Evolutionary conservation across 2,329 filamentous ascomycete genomes (phyloP).

Genomic region (Claviceps sorghi): DNA sequence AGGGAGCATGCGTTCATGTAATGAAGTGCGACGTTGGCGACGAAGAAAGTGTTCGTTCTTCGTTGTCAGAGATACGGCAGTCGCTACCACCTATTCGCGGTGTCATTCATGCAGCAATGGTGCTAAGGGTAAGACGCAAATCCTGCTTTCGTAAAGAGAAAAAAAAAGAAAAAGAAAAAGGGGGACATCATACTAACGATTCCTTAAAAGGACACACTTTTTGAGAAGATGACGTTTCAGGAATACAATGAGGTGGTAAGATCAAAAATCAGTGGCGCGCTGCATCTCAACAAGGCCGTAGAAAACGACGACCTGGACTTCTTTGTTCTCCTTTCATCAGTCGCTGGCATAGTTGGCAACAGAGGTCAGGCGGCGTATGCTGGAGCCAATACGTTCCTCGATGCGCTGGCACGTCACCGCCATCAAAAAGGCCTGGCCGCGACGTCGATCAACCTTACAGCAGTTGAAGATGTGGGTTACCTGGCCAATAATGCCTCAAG

Average conservation of each 20-base stretch:
- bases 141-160: too few relatives aligned
- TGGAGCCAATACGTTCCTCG: conserved; percentile 32
- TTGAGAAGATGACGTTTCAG: conserved; percentile 36
- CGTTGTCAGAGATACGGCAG: conserved; percentile 11
- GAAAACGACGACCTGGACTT: conserved; percentile 29
- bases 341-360: conserved; percentile 35
- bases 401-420: conserved; percentile 20
- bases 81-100: conserved; percentile 26
- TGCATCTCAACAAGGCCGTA: conserved; percentile 37
- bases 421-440: conserved; percentile 25
- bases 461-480: conserved; percentile 35
- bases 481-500: conserved; percentile 25
- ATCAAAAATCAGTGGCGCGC: conserved; percentile 37
- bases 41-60: conserved; percentile 13
- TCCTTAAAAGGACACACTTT: conserved; percentile 27
- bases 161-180: too few relatives aligned
- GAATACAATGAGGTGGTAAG: conserved; percentile 33
- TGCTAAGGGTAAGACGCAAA: conserved; percentile 16
- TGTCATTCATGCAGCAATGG: conserved; percentile 32
- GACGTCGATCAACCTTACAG: conserved; percentile 36
- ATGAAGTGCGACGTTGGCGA: conserved; percentile 35
- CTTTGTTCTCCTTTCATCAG: conserved; percentile 39
- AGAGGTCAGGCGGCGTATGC: conserved; percentile 38
- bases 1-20: conserved; percentile 30
- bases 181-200: neutral